Evolutionary conservation across 345 rosid genomes (phyloP).

Genomic region (Eutrema yunnanense): DNA sequence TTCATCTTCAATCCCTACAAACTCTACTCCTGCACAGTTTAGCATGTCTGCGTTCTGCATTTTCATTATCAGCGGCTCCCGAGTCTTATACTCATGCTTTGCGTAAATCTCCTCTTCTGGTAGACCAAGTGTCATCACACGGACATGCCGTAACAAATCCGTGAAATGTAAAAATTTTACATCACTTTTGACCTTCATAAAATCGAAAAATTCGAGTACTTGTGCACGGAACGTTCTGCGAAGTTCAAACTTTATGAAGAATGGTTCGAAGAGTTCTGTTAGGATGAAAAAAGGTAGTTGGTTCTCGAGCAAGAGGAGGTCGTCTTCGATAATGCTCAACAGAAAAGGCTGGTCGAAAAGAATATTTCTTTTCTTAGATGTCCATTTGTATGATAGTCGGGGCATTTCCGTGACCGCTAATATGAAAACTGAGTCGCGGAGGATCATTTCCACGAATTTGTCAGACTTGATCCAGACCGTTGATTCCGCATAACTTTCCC

Average conservation of each 20-base stretch:
- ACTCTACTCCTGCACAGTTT: neutral
- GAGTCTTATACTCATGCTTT: no score
- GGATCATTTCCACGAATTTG: neutral
- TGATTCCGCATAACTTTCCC: neutral
- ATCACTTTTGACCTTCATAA: neutral
- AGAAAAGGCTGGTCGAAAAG: neutral
- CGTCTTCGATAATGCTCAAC: neutral
- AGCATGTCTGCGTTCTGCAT: neutral
- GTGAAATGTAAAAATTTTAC: neutral
- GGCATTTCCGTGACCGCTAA: neutral
- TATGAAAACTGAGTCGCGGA: neutral
- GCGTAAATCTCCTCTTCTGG: neutral
- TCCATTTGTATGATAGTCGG: neutral
- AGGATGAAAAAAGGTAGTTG: neutral
- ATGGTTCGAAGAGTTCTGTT: neutral
- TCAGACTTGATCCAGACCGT: neutral
- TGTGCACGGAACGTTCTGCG: neutral
- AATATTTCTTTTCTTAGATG: neutral
- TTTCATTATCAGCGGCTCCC: neutral
- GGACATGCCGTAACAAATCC: neutral
- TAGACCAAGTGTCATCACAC: neutral
- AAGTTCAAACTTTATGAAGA: neutral
- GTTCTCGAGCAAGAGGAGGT: neutral
- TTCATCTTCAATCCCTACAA: neutral
- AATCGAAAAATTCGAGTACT: no score